phyloP scores from a whole-genome alignment of 106 monocot species.

The Triglochin maritima region DNA sequence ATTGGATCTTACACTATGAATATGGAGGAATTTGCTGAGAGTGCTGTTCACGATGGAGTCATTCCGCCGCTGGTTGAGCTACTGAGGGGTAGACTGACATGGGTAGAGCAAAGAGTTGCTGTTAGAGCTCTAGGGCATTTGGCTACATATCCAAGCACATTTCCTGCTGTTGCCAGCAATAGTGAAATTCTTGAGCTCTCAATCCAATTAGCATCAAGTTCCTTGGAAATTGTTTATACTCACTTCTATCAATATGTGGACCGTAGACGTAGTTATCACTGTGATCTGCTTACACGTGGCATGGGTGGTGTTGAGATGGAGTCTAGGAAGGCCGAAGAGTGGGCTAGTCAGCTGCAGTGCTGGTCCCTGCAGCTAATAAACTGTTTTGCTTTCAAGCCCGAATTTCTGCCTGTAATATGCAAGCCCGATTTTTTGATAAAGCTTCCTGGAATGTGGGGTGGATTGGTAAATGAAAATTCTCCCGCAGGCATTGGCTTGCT shows the following conservation, averaged over 20 bases:
- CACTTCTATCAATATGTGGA: conserved; percentile 87
- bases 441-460: conserved; percentile 96
- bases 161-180: conserved; percentile 71
- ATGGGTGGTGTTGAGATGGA: conserved; percentile 99
- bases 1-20: conserved; percentile 99
- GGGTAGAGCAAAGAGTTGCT: conserved; percentile 98
- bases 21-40: conserved; percentile 92
- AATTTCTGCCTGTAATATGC: conserved; percentile 89
- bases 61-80: conserved; percentile 92
- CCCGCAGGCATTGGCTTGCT: conserved; percentile 93
- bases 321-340: conserved; percentile 95
- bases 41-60: conserved; percentile 79
- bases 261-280: conserved; percentile 76
- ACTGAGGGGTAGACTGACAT: conserved; percentile 86
- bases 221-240: conserved; percentile 91
- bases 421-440: conserved; percentile 66
- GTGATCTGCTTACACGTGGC: conserved; percentile 96
- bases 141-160: conserved; percentile 83
- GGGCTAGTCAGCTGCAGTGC: conserved; percentile 99
- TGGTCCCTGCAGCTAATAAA: conserved; percentile 99
- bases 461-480: conserved; percentile 96
- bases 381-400: conserved; percentile 98
- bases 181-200: conserved; percentile 89
- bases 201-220: conserved; percentile 78
- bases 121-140: conserved; percentile 92